These are phyloP conservation scores for Leccinum barrowsii DNA, from an alignment of 768 basidiomycete species.

Conservation along the genomic window DNA sequence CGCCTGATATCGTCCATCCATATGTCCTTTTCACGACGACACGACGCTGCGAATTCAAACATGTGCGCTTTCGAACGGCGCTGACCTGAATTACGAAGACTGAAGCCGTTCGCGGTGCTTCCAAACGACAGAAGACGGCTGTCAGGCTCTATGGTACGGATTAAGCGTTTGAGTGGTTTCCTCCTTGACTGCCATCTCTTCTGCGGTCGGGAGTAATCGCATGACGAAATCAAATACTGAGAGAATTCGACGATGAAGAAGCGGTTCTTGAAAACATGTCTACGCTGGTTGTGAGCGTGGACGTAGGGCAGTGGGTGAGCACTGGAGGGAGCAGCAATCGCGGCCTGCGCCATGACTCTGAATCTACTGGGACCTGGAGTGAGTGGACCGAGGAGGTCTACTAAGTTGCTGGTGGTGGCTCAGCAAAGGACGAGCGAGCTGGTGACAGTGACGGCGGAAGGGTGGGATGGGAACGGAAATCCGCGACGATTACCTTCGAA, in stretches of 20 bases:
- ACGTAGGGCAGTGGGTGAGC: slow-evolving; percentile 25
- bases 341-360: slow-evolving; percentile 28
- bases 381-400: neutral
- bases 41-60: no score
- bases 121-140: slow-evolving; percentile 91
- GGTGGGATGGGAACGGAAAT: slow-evolving; percentile 16
- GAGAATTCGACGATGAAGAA: slow-evolving; percentile 76
- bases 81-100: slow-evolving; percentile 89
- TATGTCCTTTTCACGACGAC: no score
- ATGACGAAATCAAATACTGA: slow-evolving; percentile 91
- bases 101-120: slow-evolving; percentile 96
- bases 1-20: no score
- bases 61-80: slow-evolving; percentile 1
- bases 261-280: slow-evolving; percentile 48
- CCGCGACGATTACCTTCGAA: slow-evolving; percentile 27
- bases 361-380: neutral
- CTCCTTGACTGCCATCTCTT: slow-evolving; percentile 93
- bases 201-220: slow-evolving; percentile 83
- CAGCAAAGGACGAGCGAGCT: slow-evolving; percentile 5
- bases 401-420: slow-evolving; percentile 1
- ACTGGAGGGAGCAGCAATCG: slow-evolving; percentile 16
- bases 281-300: slow-evolving; percentile 35
- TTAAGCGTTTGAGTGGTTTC: slow-evolving; percentile 90
- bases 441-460: slow-evolving; percentile 11
- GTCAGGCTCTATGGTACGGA: slow-evolving; percentile 90